A percentile compares a stretch with the other conserved stretches of the same genome.
Evolutionary conservation across 768 basidiomycete genomes (phyloP).

Genomic region (Psilocybe sp.): DNA sequence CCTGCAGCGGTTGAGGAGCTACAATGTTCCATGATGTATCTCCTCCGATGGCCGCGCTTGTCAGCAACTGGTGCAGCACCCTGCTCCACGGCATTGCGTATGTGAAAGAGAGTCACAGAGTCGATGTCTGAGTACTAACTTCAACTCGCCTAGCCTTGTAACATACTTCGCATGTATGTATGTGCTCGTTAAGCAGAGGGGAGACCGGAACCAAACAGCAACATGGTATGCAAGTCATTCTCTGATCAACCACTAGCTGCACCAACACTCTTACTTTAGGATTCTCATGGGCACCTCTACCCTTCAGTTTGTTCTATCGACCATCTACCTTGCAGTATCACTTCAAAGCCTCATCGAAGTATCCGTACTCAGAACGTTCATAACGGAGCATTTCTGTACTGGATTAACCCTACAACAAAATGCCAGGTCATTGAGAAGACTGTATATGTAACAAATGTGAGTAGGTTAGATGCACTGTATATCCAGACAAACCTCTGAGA

Average conservation of each 20-base stretch:
- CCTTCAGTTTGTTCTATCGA: slow-evolving; percentile 14
- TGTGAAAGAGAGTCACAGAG: too few species aligned
- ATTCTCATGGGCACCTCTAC: slow-evolving; percentile 10
- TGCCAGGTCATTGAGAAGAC: background rate
- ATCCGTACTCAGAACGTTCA: slow-evolving; percentile 4
- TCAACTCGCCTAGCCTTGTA: too few species aligned
- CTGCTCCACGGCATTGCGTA: slow-evolving; percentile 15
- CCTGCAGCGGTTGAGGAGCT: too few species aligned
- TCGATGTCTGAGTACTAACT: too few species aligned
- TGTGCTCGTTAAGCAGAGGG: too few species aligned
- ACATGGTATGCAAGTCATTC: too few species aligned
- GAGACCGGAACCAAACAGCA: too few species aligned
- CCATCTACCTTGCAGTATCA: slow-evolving; percentile 7
- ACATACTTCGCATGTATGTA: too few species aligned
- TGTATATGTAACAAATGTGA: slow-evolving; percentile 2
- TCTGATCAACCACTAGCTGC: background rate
- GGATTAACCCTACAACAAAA: slow-evolving; percentile 1
- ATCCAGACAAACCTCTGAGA: background rate
- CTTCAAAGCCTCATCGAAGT: slow-evolving; percentile 9
- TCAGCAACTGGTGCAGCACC: slow-evolving; percentile 10
- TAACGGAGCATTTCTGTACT: background rate
- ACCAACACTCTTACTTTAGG: slow-evolving; percentile 2
- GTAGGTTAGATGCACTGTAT: background rate
- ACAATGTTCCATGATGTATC: too few species aligned
- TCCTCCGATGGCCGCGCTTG: slow-evolving; percentile 8